Evolutionary conservation across 176 grass and related monocot genomes (phyloP), one percentile per base, ranked within the genome.

Genomic region (Saccharum spontaneum): DNA sequence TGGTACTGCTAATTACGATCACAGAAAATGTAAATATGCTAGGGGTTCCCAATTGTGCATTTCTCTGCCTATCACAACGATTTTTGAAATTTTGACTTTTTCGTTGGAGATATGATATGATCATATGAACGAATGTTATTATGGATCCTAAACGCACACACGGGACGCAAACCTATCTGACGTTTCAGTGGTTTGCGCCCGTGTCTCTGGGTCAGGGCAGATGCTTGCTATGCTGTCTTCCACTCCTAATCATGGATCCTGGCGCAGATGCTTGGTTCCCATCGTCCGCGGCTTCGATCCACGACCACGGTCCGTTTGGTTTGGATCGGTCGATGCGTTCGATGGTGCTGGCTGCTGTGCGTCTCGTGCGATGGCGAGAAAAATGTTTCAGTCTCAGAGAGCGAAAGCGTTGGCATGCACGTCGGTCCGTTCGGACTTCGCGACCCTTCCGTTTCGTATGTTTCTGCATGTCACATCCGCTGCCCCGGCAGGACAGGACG

Each of bases 21-120:
- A 4, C 43, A 74, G 12, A 2, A 73, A 16, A 23, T 67, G 77
- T 86, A 68, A 33, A 81, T 80, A 80, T 23, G 55, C 22, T 63
- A 46, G 52, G 20, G 22, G 20, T 7, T 40, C 16, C 16, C 44
- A 43, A 17, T 49, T 31, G n/a, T 10, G 59, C 37, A 18, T 28
- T 63, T 28, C 60, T 63, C 60, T 28, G 60, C 60, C 28, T 24
- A 10, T 24, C 18, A 22, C 54, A 57, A 22, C 20, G 1, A 8
- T 7, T n/a, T n/a, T 24, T 23, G 18, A n/a, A 10, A 1, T 10
- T 4, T 12, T 5, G 57, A 8, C 54, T 0, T 55, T 22, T 55
- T 55, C 52, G 18, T 61, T 61, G 1, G 57, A 24, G n/a, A 57
- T 22, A 17, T 17, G 17, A 50, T 17, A 50, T 15, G 46, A 48